phyloP scores from a whole-genome alignment of 805 yeast genomes.

The Suhomyces sp. region DNA sequence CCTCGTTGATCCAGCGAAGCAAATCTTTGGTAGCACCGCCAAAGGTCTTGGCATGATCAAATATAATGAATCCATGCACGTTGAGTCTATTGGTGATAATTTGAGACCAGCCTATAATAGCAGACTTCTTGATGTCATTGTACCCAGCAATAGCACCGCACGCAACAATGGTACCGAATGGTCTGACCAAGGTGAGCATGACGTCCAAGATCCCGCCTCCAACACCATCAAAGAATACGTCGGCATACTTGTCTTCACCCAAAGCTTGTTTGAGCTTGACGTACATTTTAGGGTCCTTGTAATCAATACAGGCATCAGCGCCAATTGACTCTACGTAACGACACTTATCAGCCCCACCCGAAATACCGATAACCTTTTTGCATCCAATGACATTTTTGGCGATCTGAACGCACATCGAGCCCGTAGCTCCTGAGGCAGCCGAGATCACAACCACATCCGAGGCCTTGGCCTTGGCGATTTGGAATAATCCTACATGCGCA shows the following conservation, averaged over 20 bases:
- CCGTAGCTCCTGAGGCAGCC: conserved; percentile 79
- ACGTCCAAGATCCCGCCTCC: conserved; percentile 58
- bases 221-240: conserved; percentile 59
- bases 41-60: conserved; percentile 40
- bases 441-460: conserved; percentile 52
- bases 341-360: conserved; percentile 58
- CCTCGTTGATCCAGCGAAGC: conserved; percentile 34
- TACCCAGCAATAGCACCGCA: conserved; percentile 65
- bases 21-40: conserved; percentile 37
- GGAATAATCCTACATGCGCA: conserved; percentile 54
- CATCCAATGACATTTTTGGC: conserved; percentile 54
- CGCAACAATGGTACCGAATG: conserved; percentile 47
- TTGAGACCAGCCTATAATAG: conserved; percentile 38
- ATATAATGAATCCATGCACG: conserved; percentile 52
- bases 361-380: conserved; percentile 55
- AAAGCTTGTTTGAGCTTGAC: conserved; percentile 27
- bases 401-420: conserved; percentile 54
- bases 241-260: conserved; percentile 45
- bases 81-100: conserved; percentile 51
- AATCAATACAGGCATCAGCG: conserved; percentile 53
- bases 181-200: conserved; percentile 37
- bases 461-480: conserved; percentile 44
- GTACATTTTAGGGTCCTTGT: conserved; percentile 38
- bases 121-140: conserved; percentile 38
- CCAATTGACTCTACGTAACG: conserved; percentile 53